A percentile compares a stretch with the other conserved stretches of the same genome.
phyloP scores from a whole-genome alignment of 495 filamentous ascomycete genomes.

The Penicillium roqueforti region DNA sequence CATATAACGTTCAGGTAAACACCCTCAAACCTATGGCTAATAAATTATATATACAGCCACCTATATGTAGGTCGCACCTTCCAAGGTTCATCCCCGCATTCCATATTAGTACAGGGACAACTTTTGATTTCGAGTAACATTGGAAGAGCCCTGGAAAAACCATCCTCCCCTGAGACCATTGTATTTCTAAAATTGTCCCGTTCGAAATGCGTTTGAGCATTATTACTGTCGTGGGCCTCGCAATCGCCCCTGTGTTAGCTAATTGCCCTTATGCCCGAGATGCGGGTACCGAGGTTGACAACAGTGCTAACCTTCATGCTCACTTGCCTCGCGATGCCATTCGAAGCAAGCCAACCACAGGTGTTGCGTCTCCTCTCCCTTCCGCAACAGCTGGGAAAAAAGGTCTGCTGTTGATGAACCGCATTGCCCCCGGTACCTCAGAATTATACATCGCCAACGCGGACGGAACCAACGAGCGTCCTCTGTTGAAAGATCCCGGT shows the following conservation, averaged over 20 bases:
- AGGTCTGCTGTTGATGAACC: slow-evolving; percentile 31
- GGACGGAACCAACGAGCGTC: slow-evolving; percentile 30
- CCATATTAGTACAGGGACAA: neutral
- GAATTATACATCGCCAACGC: slow-evolving; percentile 31
- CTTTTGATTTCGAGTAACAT: neutral
- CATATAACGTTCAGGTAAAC: neutral
- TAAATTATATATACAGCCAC: neutral
- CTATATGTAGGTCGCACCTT: neutral
- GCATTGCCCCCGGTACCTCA: slow-evolving; percentile 31
- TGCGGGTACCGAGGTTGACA: neutral
- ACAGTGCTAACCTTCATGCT: neutral
- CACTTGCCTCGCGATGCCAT: neutral
- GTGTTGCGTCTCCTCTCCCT: neutral
- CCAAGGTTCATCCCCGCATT: neutral
- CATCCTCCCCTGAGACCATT: neutral
- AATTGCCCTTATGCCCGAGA: neutral
- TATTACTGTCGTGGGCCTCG: neutral
- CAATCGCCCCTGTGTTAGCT: slow-evolving; percentile 1
- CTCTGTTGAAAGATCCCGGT: slow-evolving; percentile 23
- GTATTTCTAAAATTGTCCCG: neutral
- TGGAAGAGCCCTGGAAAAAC: neutral
- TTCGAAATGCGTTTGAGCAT: slow-evolving; percentile 4
- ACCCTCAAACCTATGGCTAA: neutral
- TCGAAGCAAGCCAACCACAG: neutral
- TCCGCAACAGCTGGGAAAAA: slow-evolving; percentile 8